Evolutionary conservation across 116 monocot species (phyloP), one percentile per base, ranked within the genome.

Genomic region (Posidonia oceanica): DNA sequence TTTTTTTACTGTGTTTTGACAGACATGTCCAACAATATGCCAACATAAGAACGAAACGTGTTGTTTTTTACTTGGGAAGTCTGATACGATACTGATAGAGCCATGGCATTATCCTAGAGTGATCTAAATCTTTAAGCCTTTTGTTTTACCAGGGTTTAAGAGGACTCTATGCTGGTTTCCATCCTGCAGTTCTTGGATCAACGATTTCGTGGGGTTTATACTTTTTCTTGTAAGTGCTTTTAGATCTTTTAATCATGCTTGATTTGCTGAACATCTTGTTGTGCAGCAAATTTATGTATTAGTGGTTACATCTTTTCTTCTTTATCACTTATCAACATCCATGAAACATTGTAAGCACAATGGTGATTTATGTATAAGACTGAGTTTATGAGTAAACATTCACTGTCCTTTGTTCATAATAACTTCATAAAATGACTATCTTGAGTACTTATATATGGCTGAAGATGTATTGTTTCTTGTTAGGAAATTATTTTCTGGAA

Each of bases 121-220:
- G 18, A 42, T 18, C 41, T n/a, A 18, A 41, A 48, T 48, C 41
- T 41, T 20, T 39, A 13, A 40, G 15, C 14, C n/a, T 40, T 65
- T 44, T 17, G 21, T 63, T 3, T 61, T 83, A 79, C 53, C 67
- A 97, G 96, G 97, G 97, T 75, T 40, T 97, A 22, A 86, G 80
- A 80, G 97, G 97, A 42, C 87, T 97, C 44, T 97, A 97, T 82
- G 85, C 97, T 55, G 97, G 97, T 11, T 97, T 97, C 69, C 83
- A 78, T 80, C 92, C 97, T 40, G 87, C 97, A 40, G 92, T 97
- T 68, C 67, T 97, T 85, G 97, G 97, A 54, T 97, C 97, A 51
- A 85, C 89, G 14, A 56, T 85, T 82, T 91, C 97, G 17, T 97
- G 97, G 97, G 92, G 92, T 5, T 78, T 97, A 14, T 97, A 97